Percentiles rank a stretch among this genome's conserved stretches.
Conservation (phyloP, 192 early-diverging fungal genomes). For the Cladochytrium replicatum region DNA sequence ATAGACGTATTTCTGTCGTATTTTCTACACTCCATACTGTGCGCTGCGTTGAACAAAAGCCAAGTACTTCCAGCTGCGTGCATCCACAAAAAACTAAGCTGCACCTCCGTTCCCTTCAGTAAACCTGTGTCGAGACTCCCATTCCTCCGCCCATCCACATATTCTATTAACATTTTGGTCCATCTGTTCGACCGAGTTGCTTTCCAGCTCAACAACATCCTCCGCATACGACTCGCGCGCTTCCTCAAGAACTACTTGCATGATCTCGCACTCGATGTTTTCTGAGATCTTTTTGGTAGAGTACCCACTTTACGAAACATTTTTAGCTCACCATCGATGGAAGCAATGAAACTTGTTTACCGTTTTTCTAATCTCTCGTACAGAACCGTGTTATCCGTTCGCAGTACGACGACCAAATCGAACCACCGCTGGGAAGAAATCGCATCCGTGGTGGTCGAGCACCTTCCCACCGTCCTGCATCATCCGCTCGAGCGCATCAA, state of each 20-base stretch:
- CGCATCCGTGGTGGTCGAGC: slow-evolving; percentile 92
- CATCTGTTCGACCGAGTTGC: slow-evolving; percentile 81
- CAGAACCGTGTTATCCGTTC: slow-evolving; percentile 65
- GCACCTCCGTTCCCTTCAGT: too few relatives aligned
- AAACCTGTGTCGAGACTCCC: too few relatives aligned
- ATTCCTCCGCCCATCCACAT: too few relatives aligned
- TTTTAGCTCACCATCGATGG: not conserved
- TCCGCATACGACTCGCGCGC: slow-evolving; percentile 72
- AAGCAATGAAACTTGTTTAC: too few relatives aligned
- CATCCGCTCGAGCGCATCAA: slow-evolving; percentile 82
- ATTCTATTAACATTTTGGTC: slow-evolving; percentile 80
- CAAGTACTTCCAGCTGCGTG: too few relatives aligned
- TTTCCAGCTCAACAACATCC: slow-evolving; percentile 69
- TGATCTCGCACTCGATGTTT: slow-evolving; percentile 95
- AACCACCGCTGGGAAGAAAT: slow-evolving; percentile 98
- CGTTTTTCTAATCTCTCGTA: slow-evolving; percentile 72
- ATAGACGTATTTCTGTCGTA: too few relatives aligned
- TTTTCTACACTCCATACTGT: too few relatives aligned
- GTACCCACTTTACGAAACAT: slow-evolving; percentile 50
- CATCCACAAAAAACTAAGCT: too few relatives aligned
- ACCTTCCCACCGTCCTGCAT: slow-evolving; percentile 74
- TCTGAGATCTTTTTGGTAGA: slow-evolving; percentile 74
- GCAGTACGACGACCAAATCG: slow-evolving; percentile 87
- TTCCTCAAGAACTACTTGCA: slow-evolving; percentile 88
- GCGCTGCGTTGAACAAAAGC: too few relatives aligned